These are phyloP conservation scores for Phialemonium atrogriseum DNA, from an alignment of 2,329 filamentous ascomycete species.

Conservation along the genomic window DNA sequence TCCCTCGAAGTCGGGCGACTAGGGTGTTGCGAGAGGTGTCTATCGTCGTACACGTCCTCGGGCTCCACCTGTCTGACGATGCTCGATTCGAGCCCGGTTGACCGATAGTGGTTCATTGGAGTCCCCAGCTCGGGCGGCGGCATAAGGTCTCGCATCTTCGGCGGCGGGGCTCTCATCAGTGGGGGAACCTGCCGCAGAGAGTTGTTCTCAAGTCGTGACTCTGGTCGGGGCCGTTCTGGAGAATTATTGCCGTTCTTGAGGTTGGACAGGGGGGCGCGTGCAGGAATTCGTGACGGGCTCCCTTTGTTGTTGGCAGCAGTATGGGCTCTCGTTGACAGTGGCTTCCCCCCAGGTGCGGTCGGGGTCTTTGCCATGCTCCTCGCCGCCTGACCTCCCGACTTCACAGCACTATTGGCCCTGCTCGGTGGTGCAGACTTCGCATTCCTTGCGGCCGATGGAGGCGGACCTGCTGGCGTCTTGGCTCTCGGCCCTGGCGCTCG, in stretches of 20 bases:
- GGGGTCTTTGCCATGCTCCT: conserved; percentile 47
- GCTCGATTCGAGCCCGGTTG: conserved; percentile 40
- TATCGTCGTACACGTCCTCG: conserved; percentile 82
- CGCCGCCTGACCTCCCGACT: conserved; percentile 25
- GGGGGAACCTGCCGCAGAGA: conserved; percentile 47
- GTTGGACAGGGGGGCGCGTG: conserved; percentile 60
- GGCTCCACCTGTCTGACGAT: conserved; percentile 56
- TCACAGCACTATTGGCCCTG: conserved; percentile 29
- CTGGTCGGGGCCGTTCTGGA: conserved; percentile 57
- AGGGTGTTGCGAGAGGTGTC: conserved; percentile 22
- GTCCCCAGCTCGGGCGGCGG: conserved; percentile 43
- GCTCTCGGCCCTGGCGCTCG: conserved; percentile 55
- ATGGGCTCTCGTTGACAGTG: conserved; percentile 13
- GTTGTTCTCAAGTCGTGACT: conserved; percentile 33
- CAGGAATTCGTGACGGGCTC: conserved; percentile 62
- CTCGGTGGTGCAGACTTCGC: conserved; percentile 28
- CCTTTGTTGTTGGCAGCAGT: conserved; percentile 23
- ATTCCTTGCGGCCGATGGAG: conserved; percentile 35
- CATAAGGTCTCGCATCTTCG: conserved; percentile 80
- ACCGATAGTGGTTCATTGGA: conserved; percentile 38
- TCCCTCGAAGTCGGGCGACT: conserved; percentile 26
- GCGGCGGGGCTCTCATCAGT: conserved; percentile 61
- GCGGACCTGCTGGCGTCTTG: conserved; percentile 65
- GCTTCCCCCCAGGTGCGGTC: conserved; percentile 30
- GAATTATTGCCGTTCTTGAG: conserved; percentile 70